Evolutionary conservation across 2,329 filamentous ascomycete species (phyloP).

Genomic region (Claviceps sorghi): DNA sequence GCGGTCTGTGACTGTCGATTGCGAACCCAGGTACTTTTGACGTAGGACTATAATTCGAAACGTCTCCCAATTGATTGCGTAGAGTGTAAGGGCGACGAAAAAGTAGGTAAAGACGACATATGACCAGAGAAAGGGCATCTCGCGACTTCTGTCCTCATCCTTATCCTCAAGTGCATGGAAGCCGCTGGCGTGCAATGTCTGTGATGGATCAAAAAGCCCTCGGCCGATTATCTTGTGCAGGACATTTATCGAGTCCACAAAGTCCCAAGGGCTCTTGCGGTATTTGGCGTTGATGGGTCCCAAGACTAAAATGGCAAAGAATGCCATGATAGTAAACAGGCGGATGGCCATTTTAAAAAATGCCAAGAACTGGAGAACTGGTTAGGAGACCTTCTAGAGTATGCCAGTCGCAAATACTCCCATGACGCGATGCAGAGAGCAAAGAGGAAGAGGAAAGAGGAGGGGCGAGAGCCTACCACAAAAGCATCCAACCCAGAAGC

Average conservation of each 20-base stretch:
- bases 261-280: constrained; percentile 5
- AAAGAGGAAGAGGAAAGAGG: no score
- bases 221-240: constrained; percentile 4
- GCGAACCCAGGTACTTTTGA: constrained; percentile 82
- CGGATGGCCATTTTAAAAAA: constrained; percentile 95
- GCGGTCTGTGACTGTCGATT: constrained; percentile 89
- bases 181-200: constrained; percentile 6
- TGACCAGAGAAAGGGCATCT: constrained; percentile 60
- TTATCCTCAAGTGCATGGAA: constrained; percentile 14
- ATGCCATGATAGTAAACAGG: constrained; percentile 62
- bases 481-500: constrained; percentile 91
- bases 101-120: constrained; percentile 92
- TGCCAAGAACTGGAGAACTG: constrained; percentile 49
- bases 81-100: constrained; percentile 70
- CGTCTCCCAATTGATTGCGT: constrained; percentile 71
- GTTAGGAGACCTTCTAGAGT: constrained; percentile 8
- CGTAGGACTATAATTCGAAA: constrained; percentile 70
- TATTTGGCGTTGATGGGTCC: constrained; percentile 72
- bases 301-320: constrained; percentile 69
- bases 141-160: constrained; percentile 20
- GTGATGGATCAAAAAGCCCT: background rate
- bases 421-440: background rate
- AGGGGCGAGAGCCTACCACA: constrained; percentile 45
- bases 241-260: background rate
- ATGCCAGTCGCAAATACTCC: background rate